Evolutionary conservation across 2,329 filamentous ascomycete genomes (phyloP).

Genomic region (Epichloe hybrida): DNA sequence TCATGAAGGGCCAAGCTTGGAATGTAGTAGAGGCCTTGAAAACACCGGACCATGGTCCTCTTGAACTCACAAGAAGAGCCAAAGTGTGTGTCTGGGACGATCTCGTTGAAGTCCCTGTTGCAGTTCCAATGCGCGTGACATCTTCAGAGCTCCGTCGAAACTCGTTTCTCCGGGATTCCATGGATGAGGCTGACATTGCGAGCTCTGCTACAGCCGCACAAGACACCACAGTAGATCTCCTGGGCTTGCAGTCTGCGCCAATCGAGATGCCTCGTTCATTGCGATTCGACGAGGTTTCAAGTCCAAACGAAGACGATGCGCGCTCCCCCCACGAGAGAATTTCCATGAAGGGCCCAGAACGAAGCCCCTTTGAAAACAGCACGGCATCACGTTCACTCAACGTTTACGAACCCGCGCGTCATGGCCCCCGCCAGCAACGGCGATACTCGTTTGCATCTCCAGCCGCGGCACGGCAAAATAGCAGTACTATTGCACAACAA

Average conservation of each 20-base stretch:
- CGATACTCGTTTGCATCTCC: conserved; percentile 41
- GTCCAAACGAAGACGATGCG: conserved; percentile 27
- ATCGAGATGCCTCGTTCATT: conserved; percentile 60
- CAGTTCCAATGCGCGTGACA: conserved; percentile 74
- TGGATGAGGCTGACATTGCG: conserved; percentile 83
- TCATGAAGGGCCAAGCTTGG: conserved; percentile 99
- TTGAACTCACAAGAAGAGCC: conserved; percentile 81
- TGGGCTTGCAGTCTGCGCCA: conserved; percentile 49
- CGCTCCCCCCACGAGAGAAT: conserved; percentile 23
- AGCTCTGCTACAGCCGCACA: conserved; percentile 20
- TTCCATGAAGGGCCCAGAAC: conserved; percentile 11
- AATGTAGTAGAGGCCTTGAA: conserved; percentile 98
- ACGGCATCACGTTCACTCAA: conserved; percentile 28
- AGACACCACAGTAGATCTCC: conserved; percentile 46
- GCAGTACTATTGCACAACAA: conserved; percentile 38
- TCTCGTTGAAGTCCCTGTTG: conserved; percentile 87
- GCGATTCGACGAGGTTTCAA: conserved; percentile 51
- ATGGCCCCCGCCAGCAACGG: conserved; percentile 30
- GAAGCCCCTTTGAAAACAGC: conserved; percentile 15
- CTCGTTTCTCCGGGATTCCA: conserved; percentile 32
- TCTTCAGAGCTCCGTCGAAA: conserved; percentile 72
- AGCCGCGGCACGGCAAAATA: conserved; percentile 31
- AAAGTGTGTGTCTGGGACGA: conserved; percentile 98
- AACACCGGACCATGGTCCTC: conserved; percentile 75
- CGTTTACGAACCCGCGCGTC: conserved; percentile 31